Percentiles rank a stretch among this genome's conserved stretches.
Conservation (phyloP, 1,284 basidiomycete species). For the Phellinidium pouzarii region DNA sequence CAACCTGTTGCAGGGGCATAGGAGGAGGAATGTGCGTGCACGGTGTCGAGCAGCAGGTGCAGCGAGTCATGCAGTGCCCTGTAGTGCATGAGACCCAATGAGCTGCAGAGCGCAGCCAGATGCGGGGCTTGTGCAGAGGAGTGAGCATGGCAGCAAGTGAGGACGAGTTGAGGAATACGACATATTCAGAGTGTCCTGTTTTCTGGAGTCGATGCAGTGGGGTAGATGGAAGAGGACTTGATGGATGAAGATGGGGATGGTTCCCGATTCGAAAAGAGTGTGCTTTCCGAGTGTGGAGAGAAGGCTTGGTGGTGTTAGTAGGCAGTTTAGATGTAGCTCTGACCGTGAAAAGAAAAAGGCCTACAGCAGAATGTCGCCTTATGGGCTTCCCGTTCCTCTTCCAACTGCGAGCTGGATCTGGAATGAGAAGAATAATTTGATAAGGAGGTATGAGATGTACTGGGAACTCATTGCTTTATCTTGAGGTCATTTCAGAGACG, state of each 20-base stretch:
- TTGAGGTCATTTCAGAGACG: neutral
- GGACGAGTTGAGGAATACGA: slow-evolving; percentile 72
- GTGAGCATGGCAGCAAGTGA: slow-evolving; percentile 62
- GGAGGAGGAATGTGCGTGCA: slow-evolving; percentile 49
- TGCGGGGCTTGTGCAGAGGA: slow-evolving; percentile 38
- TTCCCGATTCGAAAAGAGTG: neutral
- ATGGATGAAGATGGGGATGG: neutral
- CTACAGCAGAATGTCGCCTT: slow-evolving; percentile 7
- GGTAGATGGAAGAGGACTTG: neutral
- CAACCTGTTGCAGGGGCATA: slow-evolving; percentile 29
- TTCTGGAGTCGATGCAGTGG: slow-evolving; percentile 46
- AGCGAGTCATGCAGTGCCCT: slow-evolving; percentile 50
- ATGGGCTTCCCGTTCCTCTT: slow-evolving; percentile 13
- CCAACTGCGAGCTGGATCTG: neutral
- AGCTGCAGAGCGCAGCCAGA: slow-evolving; percentile 54
- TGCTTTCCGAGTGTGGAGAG: neutral
- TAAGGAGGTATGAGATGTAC: neutral
- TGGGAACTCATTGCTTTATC: neutral
- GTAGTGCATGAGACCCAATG: slow-evolving; percentile 72
- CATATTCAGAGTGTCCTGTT: slow-evolving; percentile 63
- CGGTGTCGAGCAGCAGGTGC: slow-evolving; percentile 64
- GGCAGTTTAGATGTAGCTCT: neutral
- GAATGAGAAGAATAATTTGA: neutral
- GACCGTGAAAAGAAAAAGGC: neutral
- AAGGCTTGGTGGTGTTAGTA: neutral